Percentiles rank a stretch among this genome's conserved stretches.
These are phyloP conservation scores for Globisporangium nodosum DNA, from an alignment of 352 stramenopile species.

Conservation along the genomic window DNA sequence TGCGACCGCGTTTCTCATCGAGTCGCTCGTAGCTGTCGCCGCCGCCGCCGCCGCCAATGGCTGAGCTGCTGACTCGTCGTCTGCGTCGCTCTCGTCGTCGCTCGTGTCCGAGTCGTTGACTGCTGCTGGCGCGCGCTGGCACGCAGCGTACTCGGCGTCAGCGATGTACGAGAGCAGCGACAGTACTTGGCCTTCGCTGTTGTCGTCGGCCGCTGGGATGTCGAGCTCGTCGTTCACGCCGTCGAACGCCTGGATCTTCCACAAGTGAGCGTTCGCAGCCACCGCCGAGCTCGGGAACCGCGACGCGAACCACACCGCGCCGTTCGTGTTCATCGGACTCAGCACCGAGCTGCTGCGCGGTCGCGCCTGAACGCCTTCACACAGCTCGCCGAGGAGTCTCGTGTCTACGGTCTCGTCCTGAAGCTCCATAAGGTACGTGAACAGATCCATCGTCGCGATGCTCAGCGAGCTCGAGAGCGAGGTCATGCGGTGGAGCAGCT, in stretches of 20 bases:
- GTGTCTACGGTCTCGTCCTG: constrained; percentile 57
- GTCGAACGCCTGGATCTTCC: constrained; percentile 73
- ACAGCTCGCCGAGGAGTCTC: constrained; percentile 34
- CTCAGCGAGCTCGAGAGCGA: constrained; percentile 75
- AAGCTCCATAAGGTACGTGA: constrained; percentile 64
- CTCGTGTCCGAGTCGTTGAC: constrained; percentile 27
- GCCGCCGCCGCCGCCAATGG: background rate
- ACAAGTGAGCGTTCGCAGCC: constrained; percentile 71
- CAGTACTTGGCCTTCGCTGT: constrained; percentile 67
- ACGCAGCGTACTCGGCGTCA: constrained; percentile 74
- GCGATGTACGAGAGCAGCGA: constrained; percentile 84
- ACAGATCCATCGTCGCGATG: constrained; percentile 81
- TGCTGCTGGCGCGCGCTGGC: constrained; percentile 43
- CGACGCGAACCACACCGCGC: constrained; percentile 74
- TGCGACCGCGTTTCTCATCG: no score
- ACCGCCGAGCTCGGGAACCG: constrained; percentile 75
- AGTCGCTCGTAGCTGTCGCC: background rate
- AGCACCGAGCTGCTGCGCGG: constrained; percentile 7
- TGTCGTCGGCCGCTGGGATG: constrained; percentile 54
- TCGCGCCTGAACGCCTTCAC: background rate
- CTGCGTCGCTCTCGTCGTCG: constrained; percentile 41
- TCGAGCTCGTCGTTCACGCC: constrained; percentile 36
- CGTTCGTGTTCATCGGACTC: constrained; percentile 26
- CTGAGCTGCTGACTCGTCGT: background rate
- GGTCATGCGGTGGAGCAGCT: constrained; percentile 76